Evolutionary conservation across 2,329 filamentous ascomycete species (phyloP), one percentile per base, ranked within the genome.

Genomic region (Fonsecaea erecta): DNA sequence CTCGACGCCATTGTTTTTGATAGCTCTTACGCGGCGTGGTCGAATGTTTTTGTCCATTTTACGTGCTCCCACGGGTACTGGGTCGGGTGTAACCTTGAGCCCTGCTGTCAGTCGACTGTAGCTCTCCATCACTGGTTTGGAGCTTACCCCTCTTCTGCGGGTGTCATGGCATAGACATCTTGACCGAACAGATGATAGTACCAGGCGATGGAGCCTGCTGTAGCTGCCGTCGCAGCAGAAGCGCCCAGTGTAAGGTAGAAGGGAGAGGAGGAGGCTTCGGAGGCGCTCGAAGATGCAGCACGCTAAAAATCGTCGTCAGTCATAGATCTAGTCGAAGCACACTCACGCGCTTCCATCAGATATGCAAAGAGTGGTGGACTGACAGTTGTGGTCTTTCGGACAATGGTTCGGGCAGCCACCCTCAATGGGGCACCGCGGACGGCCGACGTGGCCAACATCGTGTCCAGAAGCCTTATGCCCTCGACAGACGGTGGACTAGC

Each of bases 121-220:
- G 63, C 46, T 30, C 30, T 54, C 68, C 66, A 68, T 64, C 74
- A 64, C 67, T 72, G 67, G 11, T 8, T 28, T 21, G 63, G 71
- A 67, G 61, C 94, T 89, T 86, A 99, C 95, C 95, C 95, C 88
- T 99, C 95, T 85, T 99, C 95, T 76, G 90, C 90, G 71, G 92
- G 93, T 74, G 94, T 93, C 88, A 90, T 90, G 74, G 95, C 95
- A 80, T 92, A 87, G 69, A 91, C 90, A 75, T 90, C 88, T 75
- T 91, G 88, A 76, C 93, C 95, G 81, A 96, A 98, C 74, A 96
- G 89, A 82, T 97, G 92, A 81, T 94, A 96, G 84, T 97, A 98
- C 93, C 93, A 98, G 74, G 92, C 93, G 76, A 94, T 88, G 73
- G 94, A 94, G 75, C 93, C 93, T 80, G 92, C 84, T 75, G 94